A percentile compares a stretch with the other conserved stretches of the same genome.
These are phyloP conservation scores for Hymenoscyphus salicellus DNA, from an alignment of 2,329 filamentous ascomycete species.

Conservation along the genomic window DNA sequence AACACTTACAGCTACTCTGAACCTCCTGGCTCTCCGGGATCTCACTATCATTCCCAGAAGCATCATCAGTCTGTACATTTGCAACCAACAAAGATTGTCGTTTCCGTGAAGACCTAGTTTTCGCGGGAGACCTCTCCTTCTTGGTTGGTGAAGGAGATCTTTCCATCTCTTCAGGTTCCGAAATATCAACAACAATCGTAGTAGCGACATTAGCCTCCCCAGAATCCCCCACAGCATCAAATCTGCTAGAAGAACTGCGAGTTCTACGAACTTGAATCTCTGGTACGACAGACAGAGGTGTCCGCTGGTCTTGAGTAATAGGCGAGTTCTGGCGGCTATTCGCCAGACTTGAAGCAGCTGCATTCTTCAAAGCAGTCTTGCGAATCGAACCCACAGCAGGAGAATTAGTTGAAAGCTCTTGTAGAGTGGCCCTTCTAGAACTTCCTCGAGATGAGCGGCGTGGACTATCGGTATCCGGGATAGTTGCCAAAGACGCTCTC, in stretches of 20 bases:
- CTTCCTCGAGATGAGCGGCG: constrained; percentile 4
- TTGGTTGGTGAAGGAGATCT: constrained; percentile 3
- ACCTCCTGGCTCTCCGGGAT: constrained; percentile 27
- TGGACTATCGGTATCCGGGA: background rate
- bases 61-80: constrained; percentile 26
- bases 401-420: background rate
- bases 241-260: constrained; percentile 6
- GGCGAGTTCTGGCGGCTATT: background rate
- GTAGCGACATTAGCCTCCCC: constrained; percentile 10
- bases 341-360: constrained; percentile 1
- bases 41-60: constrained; percentile 12
- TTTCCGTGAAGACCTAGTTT: background rate
- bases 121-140: constrained; percentile 1
- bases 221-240: background rate
- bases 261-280: constrained; percentile 25
- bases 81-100: constrained; percentile 7
- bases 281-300: constrained; percentile 17
- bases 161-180: constrained; percentile 4
- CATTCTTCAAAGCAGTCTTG: constrained; percentile 12
- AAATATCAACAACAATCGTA: constrained; percentile 27
- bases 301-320: background rate
- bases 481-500: background rate
- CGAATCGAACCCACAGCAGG: constrained; percentile 11
- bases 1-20: constrained; percentile 18
- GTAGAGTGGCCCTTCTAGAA: background rate